Evolutionary conservation across 305 asterid species (phyloP), one percentile per base, ranked within the genome.

Genomic region (Rubia peregrina): DNA sequence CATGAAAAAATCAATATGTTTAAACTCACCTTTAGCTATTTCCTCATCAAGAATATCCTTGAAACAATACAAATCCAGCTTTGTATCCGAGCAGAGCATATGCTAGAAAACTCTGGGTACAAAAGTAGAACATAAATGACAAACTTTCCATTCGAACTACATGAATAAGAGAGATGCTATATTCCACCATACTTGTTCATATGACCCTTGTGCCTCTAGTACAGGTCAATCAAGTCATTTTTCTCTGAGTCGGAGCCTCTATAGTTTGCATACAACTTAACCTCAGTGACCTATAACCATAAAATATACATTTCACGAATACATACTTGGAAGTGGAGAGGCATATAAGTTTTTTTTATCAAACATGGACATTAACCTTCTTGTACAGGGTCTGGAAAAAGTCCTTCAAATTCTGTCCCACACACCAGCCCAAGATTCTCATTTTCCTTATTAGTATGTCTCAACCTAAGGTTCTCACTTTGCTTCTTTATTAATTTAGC

Each of bases 51-150:
- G 83, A 64, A 84, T 75, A 83, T 88, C 95, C 85, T 86, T 91
- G 86, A 85, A 91, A 76, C 97, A 89, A 73, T 91, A 96, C 65
- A 96, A 88, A 81, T 91, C 97, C 71, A 91, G 80, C 84, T 83
- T 76, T 26, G 86, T 53, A 75, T 88, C 93, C 24, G 97, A 91
- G 87, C 97, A 91, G 72, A 88, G 78, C 96, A 91, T 85, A 86
- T 88, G 87, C 85, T 89, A 88, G 83, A 89, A 91, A 65, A 91
- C 86, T 87, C 97, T 89, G 86, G 71, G 78, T 38, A 22, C 60
- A 16, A 71, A 73, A 72, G 75, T 66, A 65, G 33, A 61, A 51
- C 59, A 48, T 38, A 51, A 61, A 61, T 30, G 36, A 59, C 48
- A 40, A 62, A 66, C 60, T 12, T 33, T 13, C 36, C 10, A 17